Evolutionary conservation across 495 filamentous ascomycete species (phyloP), one percentile per base, ranked within the genome.

Genomic region (Lasiosphaeris hirsuta): DNA sequence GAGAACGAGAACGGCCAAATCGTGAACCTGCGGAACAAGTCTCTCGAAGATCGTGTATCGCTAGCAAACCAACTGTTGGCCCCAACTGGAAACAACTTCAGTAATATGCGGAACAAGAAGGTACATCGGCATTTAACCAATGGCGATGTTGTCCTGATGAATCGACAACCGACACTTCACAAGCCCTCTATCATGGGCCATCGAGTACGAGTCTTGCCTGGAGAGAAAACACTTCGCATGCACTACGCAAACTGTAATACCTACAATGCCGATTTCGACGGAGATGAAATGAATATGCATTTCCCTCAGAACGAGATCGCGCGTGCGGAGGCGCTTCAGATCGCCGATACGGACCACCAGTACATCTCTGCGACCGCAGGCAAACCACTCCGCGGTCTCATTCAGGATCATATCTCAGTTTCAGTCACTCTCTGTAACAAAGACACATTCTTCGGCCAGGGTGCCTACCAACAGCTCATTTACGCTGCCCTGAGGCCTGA

Each of bases 201-300:
- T 76, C 86, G 93, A 56, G 93, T 91, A 47, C 84, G 90, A 58
- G 92, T 99, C 1, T 77, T 99, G 11, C 89, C 90, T 0, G 92
- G 90, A 9, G 95, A 99, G 69, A 92, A 93, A 72, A 96, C 93
- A 0, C 92, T 99, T 67, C 92, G 95, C 56, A 97, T 99, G 93
- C 95, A 97, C 77, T 99, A 99, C 73, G 93, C 95, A 56, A 99
- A 99, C 70, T 97, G 94, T 72, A 97, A 97, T 69, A 96, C 95
- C 10, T 98, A 99, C 80, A 99, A 99, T 63, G 95, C 95, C n/a
- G 95, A 99, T 82, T 99, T 97, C 72, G 95, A 99, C 69, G 95
- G 95, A 70, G 95, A 99, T 64, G 95, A 99, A 74, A 99, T 99
- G 95, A 99, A 99, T 70, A 96, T 99, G 94, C 95, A 99, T 70